phyloP scores from a whole-genome alignment of 1,284 basidiomycete genomes.

The Cutaneotrichosporon sp. region DNA sequence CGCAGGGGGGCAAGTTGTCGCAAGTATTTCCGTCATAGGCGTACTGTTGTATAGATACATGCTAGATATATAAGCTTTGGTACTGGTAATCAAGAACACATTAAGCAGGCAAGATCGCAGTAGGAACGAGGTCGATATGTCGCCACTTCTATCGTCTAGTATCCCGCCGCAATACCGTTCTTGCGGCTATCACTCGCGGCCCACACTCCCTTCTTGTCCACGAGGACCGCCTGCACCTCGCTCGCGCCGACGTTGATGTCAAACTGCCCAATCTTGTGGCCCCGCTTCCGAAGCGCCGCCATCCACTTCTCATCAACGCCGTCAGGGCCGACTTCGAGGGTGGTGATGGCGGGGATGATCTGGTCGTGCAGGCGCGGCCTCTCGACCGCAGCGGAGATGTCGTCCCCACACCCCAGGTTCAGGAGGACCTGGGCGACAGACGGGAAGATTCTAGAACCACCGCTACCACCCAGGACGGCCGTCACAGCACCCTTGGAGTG shows the following conservation, averaged over 20 bases:
- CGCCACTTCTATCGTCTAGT: no score
- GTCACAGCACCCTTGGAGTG: slow-evolving; percentile 71
- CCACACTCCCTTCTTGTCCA: slow-evolving; percentile 48
- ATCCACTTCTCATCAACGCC: slow-evolving; percentile 57
- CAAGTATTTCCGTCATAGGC: no score
- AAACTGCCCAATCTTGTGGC: slow-evolving; percentile 64
- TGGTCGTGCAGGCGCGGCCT: slow-evolving; percentile 87
- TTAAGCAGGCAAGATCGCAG: no score
- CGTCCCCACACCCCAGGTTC: slow-evolving; percentile 75
- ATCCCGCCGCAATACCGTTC: slow-evolving; percentile 46
- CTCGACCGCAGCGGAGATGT: slow-evolving; percentile 76
- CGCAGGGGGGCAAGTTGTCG: no score
- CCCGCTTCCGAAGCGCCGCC: slow-evolving; percentile 57
- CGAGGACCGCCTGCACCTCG: slow-evolving; percentile 62
- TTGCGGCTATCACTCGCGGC: slow-evolving; percentile 43
- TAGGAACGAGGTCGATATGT: no score
- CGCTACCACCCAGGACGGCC: slow-evolving; percentile 73
- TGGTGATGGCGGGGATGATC: slow-evolving; percentile 63
- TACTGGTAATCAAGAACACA: no score
- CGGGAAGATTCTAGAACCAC: slow-evolving; percentile 79
- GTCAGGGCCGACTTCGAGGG: slow-evolving; percentile 56
- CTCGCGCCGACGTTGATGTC: slow-evolving; percentile 46
- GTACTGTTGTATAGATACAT: slow-evolving; percentile 11
- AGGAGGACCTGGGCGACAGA: slow-evolving; percentile 74
- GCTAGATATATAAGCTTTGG: neutral